These are phyloP conservation scores for Nectriaceae sp. DNA, from an alignment of 2,329 filamentous ascomycete species.

Conservation along the genomic window DNA sequence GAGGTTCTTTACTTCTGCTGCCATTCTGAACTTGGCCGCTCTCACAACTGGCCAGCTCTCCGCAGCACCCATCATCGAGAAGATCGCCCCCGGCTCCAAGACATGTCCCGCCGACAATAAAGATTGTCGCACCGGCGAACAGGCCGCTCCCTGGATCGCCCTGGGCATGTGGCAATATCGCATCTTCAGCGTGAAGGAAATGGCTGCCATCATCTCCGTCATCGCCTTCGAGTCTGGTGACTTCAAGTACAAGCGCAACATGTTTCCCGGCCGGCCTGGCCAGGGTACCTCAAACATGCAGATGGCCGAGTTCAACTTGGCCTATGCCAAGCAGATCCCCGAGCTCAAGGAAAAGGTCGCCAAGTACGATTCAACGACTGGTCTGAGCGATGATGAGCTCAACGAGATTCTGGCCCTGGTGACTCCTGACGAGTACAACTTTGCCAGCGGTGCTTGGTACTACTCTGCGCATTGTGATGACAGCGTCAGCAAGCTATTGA, in stretches of 20 bases:
- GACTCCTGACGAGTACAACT: conserved; percentile 52
- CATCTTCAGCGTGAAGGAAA: conserved; percentile 56
- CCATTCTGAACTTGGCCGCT: conserved; percentile 15
- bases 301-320: conserved; percentile 43
- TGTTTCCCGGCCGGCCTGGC: conserved; percentile 56
- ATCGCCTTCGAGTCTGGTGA: conserved; percentile 71
- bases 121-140: conserved; percentile 67
- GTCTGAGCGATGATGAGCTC: conserved; percentile 33
- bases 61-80: conserved; percentile 44
- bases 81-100: conserved; percentile 59
- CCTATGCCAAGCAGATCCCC: conserved; percentile 48
- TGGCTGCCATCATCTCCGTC: conserved; percentile 70
- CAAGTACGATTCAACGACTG: conserved; percentile 27
- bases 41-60: conserved; percentile 20
- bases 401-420: conserved; percentile 48
- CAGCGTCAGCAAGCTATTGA: conserved; percentile 36
- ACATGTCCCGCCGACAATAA: conserved; percentile 51
- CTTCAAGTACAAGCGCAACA: conserved; percentile 73
- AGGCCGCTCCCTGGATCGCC: conserved; percentile 60
- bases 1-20: conserved; percentile 21
- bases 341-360: conserved; percentile 38
- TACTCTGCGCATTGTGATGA: conserved; percentile 44
- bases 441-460: conserved; percentile 56
- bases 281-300: conserved; percentile 70
- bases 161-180: conserved; percentile 58